Evolutionary conservation across 768 basidiomycete genomes (phyloP), one percentile per base, ranked within the genome.

Genomic region (Lactarius vividus): DNA sequence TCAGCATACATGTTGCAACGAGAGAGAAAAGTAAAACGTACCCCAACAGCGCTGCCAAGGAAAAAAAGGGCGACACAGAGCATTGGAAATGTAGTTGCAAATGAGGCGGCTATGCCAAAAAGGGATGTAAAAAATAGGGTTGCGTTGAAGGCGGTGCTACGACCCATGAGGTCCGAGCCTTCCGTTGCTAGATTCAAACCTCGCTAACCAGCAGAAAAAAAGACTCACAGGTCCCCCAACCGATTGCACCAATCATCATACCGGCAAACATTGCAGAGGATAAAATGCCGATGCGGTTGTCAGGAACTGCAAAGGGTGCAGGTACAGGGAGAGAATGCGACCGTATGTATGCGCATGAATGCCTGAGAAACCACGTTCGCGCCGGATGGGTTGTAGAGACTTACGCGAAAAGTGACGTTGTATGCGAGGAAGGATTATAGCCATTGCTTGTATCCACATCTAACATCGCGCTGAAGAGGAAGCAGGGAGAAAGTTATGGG

Each of bases 181-280:
- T 55, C 26, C 61, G 23, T 18, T 18, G 26, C 16, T 16, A 60
- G 58, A 31, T 39, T 58, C 55, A 13, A 59, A 37, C 11, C 61
- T 63, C 52, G 33, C 18, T 33, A 37, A 23, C 9, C 29, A 52
- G 59, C 44, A 56, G n/a, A 44, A 23, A 33, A 16, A 15, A 20
- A 6, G 11, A 78, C 85, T 60, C 71, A 89, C 92, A 94, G 28
- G 91, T 88, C 63, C 96, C 96, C 95, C 96, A 95, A 4, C 89
- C 91, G 10, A 95, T 77, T 1, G 92, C 91, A 2, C 96, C 93
- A 59, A 97, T 74, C 94, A 98, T 97, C 96, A 98, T 98, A n/a
- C 96, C 93, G 13, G 84, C 87, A 73, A 95, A 95, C 84, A 93
- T 94, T 4, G 90, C 87, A 4, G 94, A 92, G 0, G 94, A 96